Evolutionary conservation across 805 yeast species (phyloP), one percentile per base, ranked within the genome.

Genomic region (Zygoascus biomembranicola): DNA sequence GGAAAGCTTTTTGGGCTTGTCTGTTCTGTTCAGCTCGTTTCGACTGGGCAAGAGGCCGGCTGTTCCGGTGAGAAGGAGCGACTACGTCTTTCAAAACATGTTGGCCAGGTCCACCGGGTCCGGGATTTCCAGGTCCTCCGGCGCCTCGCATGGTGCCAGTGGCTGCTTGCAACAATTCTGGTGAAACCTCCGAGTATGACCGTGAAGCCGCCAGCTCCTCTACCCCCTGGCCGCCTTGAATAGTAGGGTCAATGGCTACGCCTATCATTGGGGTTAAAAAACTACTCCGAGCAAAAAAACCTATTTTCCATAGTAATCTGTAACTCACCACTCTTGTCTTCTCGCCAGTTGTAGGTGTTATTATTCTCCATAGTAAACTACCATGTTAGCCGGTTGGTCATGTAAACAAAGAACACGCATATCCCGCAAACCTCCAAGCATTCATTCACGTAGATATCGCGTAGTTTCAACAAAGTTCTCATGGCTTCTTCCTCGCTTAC

Each of bases 11-110:
- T 71, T 90, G 97, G 4, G 97, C 97, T 56, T 81, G 83, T 64
- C 97, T 76, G 73, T 90, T 90, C 70, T 90, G 97, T 8, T 85
- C 90, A 1, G 97, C 97, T 58, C 97, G 80, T 68, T 87, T 88
- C 43, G 94, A 80, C 53, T 76, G 77, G 20, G 82, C 76, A 5
- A 48, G 44, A n/a, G 31, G 42, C 14, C 49, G 49, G n/a, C 42
- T 20, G 20, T 44, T 20, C 6, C 47, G 32, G 10, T 14, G 16
- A n/a, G 20, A 14, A 23, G 47, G 32, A 20, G 47, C 18, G 5
- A 58, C 28, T 4, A 20, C 31, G 5, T 20, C 20, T 14, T 31
- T 39, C 6, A 39, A 14, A 11, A 39, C 48, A 14, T 49, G 35
- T 41, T 49, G 44, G 44, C 44, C 50, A 20, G 50, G 42, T 9